Evolutionary conservation across 1,139 yeast species (phyloP), one percentile per base, ranked within the genome.

Genomic region (Zygosaccharomyces pseudobailii): DNA sequence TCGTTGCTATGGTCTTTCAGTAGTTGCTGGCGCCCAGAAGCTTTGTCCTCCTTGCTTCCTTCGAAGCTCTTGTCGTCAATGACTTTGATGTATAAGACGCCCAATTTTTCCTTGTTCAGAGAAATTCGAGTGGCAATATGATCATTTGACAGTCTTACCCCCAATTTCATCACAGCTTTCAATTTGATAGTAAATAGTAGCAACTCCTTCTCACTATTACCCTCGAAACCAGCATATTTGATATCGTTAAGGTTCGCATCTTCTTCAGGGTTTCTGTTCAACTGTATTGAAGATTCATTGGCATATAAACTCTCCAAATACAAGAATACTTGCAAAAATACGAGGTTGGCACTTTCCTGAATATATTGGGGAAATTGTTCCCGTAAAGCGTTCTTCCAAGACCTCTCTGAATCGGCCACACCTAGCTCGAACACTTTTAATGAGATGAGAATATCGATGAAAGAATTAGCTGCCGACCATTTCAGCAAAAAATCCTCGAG

Each of bases 221-320:
- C 62, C n/a, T 56, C 55, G 5, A 55, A 57, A 9, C 51, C 52
- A 1, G 60, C 62, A 13, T 54, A 55, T 19, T 55, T 33, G 20
- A 56, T 21, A 21, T 73, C 74, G 45, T 71, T 77, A 48, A 74
- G 74, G 52, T 76, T 75, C 3, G 81, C 85, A 56, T 75, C 83
- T 62, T 84, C 89, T 33, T 74, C 73, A 34, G 73, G 80, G 22
- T 67, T 70, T 57, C 87, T 72, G 31, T 79, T 84, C 46, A 84
- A 63, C 9, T 72, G 71, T 3, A 73, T 59, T 0, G 64, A 67
- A 8, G 55, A 28, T 5, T 54, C 49, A 13, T 54, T 53, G 0
- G 68, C 56, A 43, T 56, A 56, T 2, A 72, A 62, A 28, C 65
- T 54, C 38, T 68, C 69, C 21, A 69, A 59, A 47, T 71, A 57